Evolutionary conservation across 257 asterid genomes (phyloP).

Genomic region (Solanum dulcamara): DNA sequence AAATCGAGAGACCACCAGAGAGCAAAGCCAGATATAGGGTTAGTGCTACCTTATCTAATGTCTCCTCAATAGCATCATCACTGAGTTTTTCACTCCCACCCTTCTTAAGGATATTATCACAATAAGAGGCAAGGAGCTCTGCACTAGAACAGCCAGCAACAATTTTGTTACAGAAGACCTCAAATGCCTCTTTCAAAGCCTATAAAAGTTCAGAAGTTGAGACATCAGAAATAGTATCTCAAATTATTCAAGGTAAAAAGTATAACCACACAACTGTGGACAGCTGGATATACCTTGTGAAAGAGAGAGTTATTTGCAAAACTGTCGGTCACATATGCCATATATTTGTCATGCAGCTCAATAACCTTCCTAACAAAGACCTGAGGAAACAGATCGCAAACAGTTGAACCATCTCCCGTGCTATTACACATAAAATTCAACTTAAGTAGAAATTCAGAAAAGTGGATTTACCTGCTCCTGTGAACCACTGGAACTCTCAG

Average conservation of each 20-base stretch:
- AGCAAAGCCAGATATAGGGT: not conserved
- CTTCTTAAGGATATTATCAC: constrained; percentile 45
- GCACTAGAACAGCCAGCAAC: constrained; percentile 35
- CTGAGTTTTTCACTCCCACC: constrained; percentile 40
- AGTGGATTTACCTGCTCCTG: constrained; percentile 29
- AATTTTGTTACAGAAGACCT: constrained; percentile 35
- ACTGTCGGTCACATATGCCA: constrained; percentile 25
- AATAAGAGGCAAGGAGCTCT: constrained; percentile 35
- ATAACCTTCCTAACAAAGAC: constrained; percentile 29
- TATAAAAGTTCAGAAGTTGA: not conserved
- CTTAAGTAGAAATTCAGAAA: not conserved
- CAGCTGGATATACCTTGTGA: constrained; percentile 26
- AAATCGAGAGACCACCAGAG: not conserved
- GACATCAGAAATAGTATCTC: not conserved
- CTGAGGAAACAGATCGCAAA: constrained; percentile 9
- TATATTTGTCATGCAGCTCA: constrained; percentile 39
- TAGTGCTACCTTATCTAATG: constrained; percentile 33
- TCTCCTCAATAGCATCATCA: constrained; percentile 43
- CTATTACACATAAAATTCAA: not conserved
- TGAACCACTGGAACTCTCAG: constrained; percentile 25
- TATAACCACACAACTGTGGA: not conserved
- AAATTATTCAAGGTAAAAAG: not conserved
- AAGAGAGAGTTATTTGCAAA: constrained; percentile 28
- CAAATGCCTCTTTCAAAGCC: constrained; percentile 52
- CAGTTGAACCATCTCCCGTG: not conserved